These are phyloP conservation scores for Insectozyma bohioensis DNA, from an alignment of 1,139 yeast species.

Conservation along the genomic window DNA sequence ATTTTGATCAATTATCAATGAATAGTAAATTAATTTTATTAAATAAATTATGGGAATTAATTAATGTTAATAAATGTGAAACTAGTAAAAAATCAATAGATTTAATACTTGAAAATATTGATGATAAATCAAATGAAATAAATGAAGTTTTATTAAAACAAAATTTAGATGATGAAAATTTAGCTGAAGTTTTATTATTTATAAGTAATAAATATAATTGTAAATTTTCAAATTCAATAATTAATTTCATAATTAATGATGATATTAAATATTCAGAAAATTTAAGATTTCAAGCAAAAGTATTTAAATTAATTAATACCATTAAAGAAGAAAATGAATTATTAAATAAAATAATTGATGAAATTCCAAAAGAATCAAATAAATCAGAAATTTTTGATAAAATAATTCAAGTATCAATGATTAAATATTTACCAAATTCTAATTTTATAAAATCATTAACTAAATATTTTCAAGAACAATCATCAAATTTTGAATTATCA, in stretches of 20 bases:
- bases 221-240: constrained; percentile 14
- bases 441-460: constrained; percentile 17
- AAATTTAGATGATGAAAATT: constrained; percentile 25
- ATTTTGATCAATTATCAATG: constrained; percentile 12
- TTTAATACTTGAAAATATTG: constrained; percentile 11
- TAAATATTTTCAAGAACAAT: constrained; percentile 17
- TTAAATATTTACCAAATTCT: constrained; percentile 21
- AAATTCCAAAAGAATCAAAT: constrained; percentile 12
- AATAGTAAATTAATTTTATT: constrained; percentile 19
- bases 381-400: constrained; percentile 17
- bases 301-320: constrained; percentile 11
- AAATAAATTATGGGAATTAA: constrained; percentile 26
- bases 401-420: constrained; percentile 21
- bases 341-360: constrained; percentile 3
- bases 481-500: constrained; percentile 19
- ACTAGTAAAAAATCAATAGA: constrained; percentile 9
- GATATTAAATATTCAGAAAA: constrained; percentile 23
- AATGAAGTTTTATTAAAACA: constrained; percentile 21
- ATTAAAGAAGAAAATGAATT: neutral
- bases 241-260: constrained; percentile 20
- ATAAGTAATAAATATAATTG: constrained; percentile 10
- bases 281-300: constrained; percentile 21
- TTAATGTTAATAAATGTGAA: constrained; percentile 17
- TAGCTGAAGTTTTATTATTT: constrained; percentile 21
- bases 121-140: constrained; percentile 14